A percentile compares a stretch with the other conserved stretches of the same genome.
phyloP scores from a whole-genome alignment of 1,139 yeast species.

The Suhomyces chickasaworum region DNA sequence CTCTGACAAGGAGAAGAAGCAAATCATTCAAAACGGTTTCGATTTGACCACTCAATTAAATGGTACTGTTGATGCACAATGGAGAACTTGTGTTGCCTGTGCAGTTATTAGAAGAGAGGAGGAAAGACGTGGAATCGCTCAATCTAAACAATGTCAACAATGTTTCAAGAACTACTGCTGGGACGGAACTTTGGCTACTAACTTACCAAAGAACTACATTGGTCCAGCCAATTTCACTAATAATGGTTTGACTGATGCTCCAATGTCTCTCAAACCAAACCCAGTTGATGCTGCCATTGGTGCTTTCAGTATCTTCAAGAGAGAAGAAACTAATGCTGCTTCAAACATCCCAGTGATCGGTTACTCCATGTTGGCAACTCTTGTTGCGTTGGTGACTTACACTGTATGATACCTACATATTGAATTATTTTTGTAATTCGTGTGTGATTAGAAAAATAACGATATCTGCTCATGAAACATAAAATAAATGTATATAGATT shows the following conservation, averaged over 20 bases:
- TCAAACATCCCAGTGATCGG: background rate
- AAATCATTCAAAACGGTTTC: conserved; percentile 76
- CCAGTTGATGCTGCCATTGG: background rate
- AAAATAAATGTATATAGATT: too few relatives aligned
- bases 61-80: conserved; percentile 69
- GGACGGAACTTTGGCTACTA: conserved; percentile 54
- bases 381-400: background rate
- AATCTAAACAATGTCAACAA: conserved; percentile 68
- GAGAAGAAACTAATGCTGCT: conserved; percentile 6
- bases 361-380: background rate
- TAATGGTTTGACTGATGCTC: conserved; percentile 31
- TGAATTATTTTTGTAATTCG: background rate
- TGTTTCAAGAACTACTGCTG: conserved; percentile 84
- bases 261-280: conserved; percentile 9
- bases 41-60: conserved; percentile 75
- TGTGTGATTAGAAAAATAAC: background rate
- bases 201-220: conserved; percentile 11
- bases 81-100: conserved; percentile 84
- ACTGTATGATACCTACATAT: background rate
- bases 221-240: conserved; percentile 31
- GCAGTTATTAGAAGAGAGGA: conserved; percentile 83
- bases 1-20: conserved; percentile 55
- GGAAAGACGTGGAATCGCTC: conserved; percentile 65
- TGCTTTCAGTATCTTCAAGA: conserved; percentile 4
- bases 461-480: background rate